These are phyloP conservation scores for Globisporangium alternatum DNA, from an alignment of 352 stramenopile genomes.

Conservation along the genomic window DNA sequence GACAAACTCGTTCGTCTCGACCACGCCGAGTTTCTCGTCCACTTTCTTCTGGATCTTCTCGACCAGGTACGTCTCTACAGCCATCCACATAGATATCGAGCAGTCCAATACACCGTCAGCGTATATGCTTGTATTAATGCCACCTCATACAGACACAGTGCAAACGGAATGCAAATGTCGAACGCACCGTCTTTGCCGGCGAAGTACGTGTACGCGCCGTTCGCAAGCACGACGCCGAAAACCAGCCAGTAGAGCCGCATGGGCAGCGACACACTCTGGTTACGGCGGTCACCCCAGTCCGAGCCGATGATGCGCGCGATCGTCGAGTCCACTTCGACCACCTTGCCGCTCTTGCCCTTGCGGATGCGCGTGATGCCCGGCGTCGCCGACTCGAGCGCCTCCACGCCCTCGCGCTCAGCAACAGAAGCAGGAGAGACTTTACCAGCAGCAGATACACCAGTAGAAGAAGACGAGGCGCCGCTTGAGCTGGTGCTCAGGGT, in stretches of 20 bases:
- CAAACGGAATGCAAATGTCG: background rate
- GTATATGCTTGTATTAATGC: background rate
- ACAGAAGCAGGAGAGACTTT: background rate
- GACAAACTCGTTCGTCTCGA: slow-evolving; percentile 46
- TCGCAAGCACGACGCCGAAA: slow-evolving; percentile 53
- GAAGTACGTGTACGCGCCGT: slow-evolving; percentile 60
- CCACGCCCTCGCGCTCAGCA: background rate
- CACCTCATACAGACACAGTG: background rate
- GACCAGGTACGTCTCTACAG: slow-evolving; percentile 45
- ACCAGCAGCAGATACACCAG: background rate
- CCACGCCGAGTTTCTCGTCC: slow-evolving; percentile 45
- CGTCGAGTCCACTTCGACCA: slow-evolving; percentile 54
- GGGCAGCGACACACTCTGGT: slow-evolving; percentile 54
- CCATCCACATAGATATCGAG: background rate
- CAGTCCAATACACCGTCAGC: background rate
- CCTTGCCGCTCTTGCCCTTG: slow-evolving; percentile 28
- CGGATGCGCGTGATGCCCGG: slow-evolving; percentile 37
- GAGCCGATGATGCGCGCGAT: slow-evolving; percentile 68
- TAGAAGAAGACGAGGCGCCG: background rate
- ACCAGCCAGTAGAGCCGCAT: slow-evolving; percentile 77
- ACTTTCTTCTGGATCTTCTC: slow-evolving; percentile 53
- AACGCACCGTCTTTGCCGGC: slow-evolving; percentile 40
- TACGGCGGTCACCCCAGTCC: slow-evolving; percentile 69
- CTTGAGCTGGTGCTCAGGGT: background rate
- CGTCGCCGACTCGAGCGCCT: slow-evolving; percentile 14